Base-by-base conservation (phyloP, 495 filamentous ascomycete species). In the Chaetomium tenue region DNA sequence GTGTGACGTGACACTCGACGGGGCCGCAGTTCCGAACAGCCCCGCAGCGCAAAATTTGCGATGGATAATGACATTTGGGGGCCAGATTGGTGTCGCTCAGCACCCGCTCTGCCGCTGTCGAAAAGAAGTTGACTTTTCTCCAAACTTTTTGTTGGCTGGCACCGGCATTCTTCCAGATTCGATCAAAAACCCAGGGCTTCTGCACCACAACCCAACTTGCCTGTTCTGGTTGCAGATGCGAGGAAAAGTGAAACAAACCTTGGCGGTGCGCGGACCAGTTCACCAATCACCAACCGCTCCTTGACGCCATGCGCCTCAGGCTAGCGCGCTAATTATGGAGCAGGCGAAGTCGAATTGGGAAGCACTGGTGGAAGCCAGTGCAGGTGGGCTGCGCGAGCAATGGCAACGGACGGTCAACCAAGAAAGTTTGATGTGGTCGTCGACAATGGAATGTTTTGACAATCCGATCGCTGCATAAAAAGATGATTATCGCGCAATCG, bases 291-390 rank as follows among this genome's bases (percentile, higher is more conserved):
- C 20, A 18, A 26, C 23, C 47, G 6, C 5, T 4, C 16, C 18
- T 58, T 63, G 55, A 56, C 65, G 60, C 65, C 39, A 23, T 66
- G 60, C 56, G 60, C 59, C 53, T 20, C 5, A 16, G 13, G 9
- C 25, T 25, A 22, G 51, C 37, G 60, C 59, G 63, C 58, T 65
- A 65, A 66, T 62, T 58, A 33, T 58, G 64, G 58, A 50, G 30
- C 16, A 15, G 22, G 52, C 57, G n/a, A 42, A 58, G 46, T 8
- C 23, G 20, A 20, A 47, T 22, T 30, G 39, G 33, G 33, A 37
- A 37, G 33, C 33, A 33, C 7, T 33, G 30, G 30, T 11, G 8
- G 33, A 37, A 37, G 33, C 33, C 33, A 44, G 11, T 37, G 40
- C 13, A 44, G 40, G n/a, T n/a, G n/a, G n/a, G n/a, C n/a, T n/a